Conservation (phyloP, 2,329 filamentous ascomycete genomes). For the Teratosphaeria pseudoeucalypti region DNA sequence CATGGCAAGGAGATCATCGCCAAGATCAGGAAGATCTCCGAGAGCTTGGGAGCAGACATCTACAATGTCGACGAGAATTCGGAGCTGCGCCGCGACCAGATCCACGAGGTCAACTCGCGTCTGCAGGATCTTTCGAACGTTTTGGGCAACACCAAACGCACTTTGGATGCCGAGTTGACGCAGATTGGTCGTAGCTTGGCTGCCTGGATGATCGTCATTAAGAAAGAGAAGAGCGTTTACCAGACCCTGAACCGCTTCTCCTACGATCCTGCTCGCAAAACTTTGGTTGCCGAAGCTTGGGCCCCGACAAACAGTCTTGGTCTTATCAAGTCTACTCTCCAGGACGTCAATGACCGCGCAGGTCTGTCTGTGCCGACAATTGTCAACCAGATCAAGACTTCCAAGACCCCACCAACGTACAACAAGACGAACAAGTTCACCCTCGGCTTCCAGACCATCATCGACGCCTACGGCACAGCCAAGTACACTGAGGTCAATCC, state of each 20-base stretch:
- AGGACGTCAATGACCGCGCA: slow-evolving; percentile 92
- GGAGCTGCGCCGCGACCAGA: slow-evolving; percentile 87
- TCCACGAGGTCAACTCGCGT: slow-evolving; percentile 92
- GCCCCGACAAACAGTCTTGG: slow-evolving; percentile 84
- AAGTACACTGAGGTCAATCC: slow-evolving; percentile 98
- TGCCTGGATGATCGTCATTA: slow-evolving; percentile 94
- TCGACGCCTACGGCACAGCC: slow-evolving; percentile 94
- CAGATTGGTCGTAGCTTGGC: slow-evolving; percentile 88
- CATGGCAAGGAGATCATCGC: slow-evolving; percentile 97
- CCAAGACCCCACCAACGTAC: slow-evolving; percentile 94
- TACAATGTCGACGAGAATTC: slow-evolving; percentile 98
- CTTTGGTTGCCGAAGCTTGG: slow-evolving; percentile 95
- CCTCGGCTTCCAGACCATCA: slow-evolving; percentile 95
- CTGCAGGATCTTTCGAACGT: slow-evolving; percentile 87
- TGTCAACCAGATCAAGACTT: slow-evolving; percentile 93
- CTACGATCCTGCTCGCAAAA: slow-evolving; percentile 90
- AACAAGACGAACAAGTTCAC: slow-evolving; percentile 99
- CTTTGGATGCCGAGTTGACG: slow-evolving; percentile 81
- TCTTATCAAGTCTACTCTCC: slow-evolving; percentile 82
- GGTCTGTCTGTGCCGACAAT: slow-evolving; percentile 96
- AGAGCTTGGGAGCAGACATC: slow-evolving; percentile 88
- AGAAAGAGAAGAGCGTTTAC: slow-evolving; percentile 97
- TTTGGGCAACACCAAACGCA: slow-evolving; percentile 86
- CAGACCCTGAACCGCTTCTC: slow-evolving; percentile 93
- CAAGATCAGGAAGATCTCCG: slow-evolving; percentile 98